Evolutionary conservation across 2,329 filamentous ascomycete species (phyloP).

Genomic region (Macrophomina pseudophaseolina): DNA sequence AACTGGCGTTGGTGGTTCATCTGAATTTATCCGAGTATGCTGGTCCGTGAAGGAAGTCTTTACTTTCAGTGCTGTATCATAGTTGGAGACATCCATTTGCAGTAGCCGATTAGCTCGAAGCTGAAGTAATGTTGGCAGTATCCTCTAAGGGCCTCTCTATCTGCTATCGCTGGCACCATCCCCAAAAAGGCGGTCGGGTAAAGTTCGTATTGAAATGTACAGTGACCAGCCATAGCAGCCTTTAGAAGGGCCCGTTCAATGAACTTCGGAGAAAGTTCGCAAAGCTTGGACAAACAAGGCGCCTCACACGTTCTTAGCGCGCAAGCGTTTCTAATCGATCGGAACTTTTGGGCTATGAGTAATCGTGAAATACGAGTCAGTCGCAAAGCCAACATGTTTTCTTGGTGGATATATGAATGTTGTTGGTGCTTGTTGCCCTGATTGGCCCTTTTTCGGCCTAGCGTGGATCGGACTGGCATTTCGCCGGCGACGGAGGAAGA

Average conservation of each 20-base stretch:
- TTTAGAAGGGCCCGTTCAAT: background rate
- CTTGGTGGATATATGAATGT: background rate
- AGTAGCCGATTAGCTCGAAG: background rate
- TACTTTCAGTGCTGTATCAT: background rate
- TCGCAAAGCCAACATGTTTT: too few species aligned
- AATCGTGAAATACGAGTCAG: background rate
- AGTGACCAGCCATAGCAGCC: background rate
- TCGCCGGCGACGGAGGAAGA: constrained; percentile 20
- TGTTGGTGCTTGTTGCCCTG: constrained; percentile 9
- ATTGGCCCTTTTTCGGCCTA: background rate
- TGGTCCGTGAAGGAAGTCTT: background rate
- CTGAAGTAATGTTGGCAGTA: background rate
- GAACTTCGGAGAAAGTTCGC: constrained; percentile 18
- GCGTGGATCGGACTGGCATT: constrained; percentile 19
- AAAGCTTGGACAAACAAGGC: constrained; percentile 4
- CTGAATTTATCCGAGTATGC: background rate
- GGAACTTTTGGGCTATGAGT: background rate
- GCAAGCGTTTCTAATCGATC: background rate
- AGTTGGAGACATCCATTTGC: background rate
- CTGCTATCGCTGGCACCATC: too few species aligned
- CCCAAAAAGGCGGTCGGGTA: background rate
- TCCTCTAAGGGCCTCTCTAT: too few species aligned
- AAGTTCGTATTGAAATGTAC: background rate
- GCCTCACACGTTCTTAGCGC: background rate
- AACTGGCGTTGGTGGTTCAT: background rate